Conservation (phyloP, 148 eudicot genomes). For the Suaeda aralocaspica region DNA sequence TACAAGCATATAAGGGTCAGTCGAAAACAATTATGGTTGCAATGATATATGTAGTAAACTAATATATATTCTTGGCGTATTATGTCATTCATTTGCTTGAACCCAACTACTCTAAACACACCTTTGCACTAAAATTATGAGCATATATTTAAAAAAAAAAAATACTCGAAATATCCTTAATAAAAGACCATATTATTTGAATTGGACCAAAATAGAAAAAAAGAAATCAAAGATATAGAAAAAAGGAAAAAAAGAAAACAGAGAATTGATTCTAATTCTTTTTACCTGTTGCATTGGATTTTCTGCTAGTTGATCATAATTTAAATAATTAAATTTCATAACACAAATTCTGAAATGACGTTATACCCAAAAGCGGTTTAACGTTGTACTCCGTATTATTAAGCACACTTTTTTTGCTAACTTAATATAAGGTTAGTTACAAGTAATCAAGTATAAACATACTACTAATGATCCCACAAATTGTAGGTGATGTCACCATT, state of each 20-base stretch:
- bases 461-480: background rate
- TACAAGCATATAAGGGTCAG: no score
- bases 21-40: no score
- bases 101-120: background rate
- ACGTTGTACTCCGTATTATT: background rate
- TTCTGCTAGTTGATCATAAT: slow-evolving; percentile 21
- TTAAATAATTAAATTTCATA: background rate
- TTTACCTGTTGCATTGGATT: slow-evolving; percentile 10
- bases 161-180: background rate
- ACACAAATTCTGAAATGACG: slow-evolving; percentile 19
- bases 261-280: slow-evolving; percentile 20
- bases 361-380: slow-evolving; percentile 15
- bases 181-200: background rate
- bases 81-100: slow-evolving; percentile 8
- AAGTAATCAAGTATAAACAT: background rate
- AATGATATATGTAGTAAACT: no score
- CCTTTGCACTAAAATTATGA: background rate
- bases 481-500: slow-evolving; percentile 12
- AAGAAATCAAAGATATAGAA: no score
- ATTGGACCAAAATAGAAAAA: slow-evolving; percentile 4
- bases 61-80: slow-evolving; percentile 3
- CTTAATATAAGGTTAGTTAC: background rate
- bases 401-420: background rate
- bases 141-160: background rate
- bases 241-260: background rate